Conservation (phyloP, 176 grass and related monocot species). For the Alloteropsis semialata region DNA sequence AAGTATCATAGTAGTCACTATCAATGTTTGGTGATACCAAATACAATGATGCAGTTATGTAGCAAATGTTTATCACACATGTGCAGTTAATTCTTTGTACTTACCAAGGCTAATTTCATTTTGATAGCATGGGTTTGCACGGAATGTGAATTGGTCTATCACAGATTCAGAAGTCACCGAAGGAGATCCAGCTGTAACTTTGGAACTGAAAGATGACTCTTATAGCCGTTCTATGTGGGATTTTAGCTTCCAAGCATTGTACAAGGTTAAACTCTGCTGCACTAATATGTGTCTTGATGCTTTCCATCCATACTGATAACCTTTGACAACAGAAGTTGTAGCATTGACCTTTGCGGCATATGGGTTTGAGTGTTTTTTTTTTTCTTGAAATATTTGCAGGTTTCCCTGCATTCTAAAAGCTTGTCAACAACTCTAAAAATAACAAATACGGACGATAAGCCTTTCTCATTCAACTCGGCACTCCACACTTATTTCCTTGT, state of each 20-base stretch:
- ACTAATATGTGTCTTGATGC: neutral
- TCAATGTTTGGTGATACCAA: neutral
- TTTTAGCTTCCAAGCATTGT: constrained; percentile 94
- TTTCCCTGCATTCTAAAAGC: constrained; percentile 63
- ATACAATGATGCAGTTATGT: neutral
- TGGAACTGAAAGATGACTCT: constrained; percentile 82
- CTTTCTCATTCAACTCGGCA: constrained; percentile 81
- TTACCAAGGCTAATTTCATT: constrained; percentile 14
- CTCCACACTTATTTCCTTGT: constrained; percentile 93
- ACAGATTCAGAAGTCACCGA: constrained; percentile 66
- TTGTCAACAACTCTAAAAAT: constrained; percentile 70
- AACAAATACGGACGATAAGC: constrained; percentile 75
- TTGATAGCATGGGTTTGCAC: constrained; percentile 89
- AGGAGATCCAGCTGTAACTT: constrained; percentile 68
- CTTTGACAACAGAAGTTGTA: neutral
- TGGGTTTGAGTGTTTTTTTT: constrained; percentile 11
- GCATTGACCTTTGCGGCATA: constrained; percentile 10
- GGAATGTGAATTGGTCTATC: constrained; percentile 95
- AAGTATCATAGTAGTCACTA: neutral
- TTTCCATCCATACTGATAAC: constrained; percentile 4
- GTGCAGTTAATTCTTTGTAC: neutral
- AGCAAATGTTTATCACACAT: neutral
- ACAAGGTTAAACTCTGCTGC: constrained; percentile 56
- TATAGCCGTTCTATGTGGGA: constrained; percentile 99
- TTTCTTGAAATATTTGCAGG: constrained; percentile 37